Conservation (phyloP, 2,329 filamentous ascomycete genomes). For the Cercospora sojina region DNA sequence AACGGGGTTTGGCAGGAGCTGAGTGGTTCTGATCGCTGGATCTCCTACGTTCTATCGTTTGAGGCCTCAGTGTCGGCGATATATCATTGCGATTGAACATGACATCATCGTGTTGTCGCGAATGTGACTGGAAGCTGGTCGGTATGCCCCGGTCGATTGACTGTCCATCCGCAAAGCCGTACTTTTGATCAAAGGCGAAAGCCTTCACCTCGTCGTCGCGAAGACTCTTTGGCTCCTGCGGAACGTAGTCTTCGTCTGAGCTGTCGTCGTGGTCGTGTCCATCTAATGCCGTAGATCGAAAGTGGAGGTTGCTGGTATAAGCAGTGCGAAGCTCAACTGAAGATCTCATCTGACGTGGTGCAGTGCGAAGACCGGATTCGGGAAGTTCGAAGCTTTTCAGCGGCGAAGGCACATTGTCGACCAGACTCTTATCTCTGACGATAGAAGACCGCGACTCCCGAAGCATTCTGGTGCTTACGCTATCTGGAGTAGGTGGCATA, state of each 20-base stretch:
- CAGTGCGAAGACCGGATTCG: constrained; percentile 28
- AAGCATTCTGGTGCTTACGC: constrained; percentile 37
- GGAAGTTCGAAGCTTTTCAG: constrained; percentile 27
- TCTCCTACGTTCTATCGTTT: constrained; percentile 23
- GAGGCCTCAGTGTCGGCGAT: constrained; percentile 16
- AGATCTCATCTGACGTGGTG: constrained; percentile 34
- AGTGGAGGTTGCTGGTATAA: constrained; percentile 27
- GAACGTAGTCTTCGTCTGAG: constrained; percentile 24
- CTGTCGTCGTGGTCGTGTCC: constrained; percentile 18
- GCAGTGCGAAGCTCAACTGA: constrained; percentile 34
- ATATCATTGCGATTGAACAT: constrained; percentile 29
- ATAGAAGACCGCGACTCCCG: constrained; percentile 36
- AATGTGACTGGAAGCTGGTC: constrained; percentile 37
- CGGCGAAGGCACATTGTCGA: constrained; percentile 28
- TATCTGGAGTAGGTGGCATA: constrained; percentile 39
- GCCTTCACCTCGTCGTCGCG: constrained; percentile 24
- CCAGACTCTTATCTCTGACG: constrained; percentile 26
- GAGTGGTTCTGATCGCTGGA: constrained; percentile 31
- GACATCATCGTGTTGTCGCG: constrained; percentile 25
- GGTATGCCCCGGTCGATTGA: constrained; percentile 39
- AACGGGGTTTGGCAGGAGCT: constrained; percentile 29
- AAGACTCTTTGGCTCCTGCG: constrained; percentile 7
- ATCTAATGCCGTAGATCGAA: constrained; percentile 22
- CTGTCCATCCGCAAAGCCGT: constrained; percentile 37
- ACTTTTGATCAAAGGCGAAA: constrained; percentile 28